These are phyloP conservation scores for Corynespora cassiicola DNA, from an alignment of 2,329 filamentous ascomycete genomes.

Conservation along the genomic window DNA sequence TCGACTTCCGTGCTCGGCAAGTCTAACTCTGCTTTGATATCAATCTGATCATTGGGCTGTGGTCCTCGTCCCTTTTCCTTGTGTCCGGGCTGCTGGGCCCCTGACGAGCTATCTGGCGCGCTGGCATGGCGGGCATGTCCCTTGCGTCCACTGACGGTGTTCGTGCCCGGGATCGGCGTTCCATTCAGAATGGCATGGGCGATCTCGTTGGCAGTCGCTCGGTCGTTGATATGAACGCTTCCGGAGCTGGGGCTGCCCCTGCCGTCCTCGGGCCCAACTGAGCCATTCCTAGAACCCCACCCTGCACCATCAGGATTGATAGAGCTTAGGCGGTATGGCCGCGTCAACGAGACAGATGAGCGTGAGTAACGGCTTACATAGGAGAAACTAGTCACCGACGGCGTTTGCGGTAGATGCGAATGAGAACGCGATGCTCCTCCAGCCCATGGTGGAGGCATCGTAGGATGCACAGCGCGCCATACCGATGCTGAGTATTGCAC, in stretches of 20 bases:
- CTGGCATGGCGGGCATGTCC: constrained; percentile 21
- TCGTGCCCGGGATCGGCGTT: constrained; percentile 22
- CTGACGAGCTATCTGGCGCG: constrained; percentile 19
- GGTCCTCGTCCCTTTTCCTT: constrained; percentile 27
- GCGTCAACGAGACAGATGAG: constrained; percentile 37
- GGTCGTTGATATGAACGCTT: constrained; percentile 5
- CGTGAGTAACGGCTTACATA: constrained; percentile 29
- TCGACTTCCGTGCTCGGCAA: no score
- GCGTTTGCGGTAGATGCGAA: constrained; percentile 19
- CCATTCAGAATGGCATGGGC: constrained; percentile 31
- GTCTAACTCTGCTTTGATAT: no score
- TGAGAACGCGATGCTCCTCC: constrained; percentile 25
- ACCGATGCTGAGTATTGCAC: constrained; percentile 38
- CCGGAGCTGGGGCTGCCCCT: constrained; percentile 11
- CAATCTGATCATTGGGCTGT: no score
- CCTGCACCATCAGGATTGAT: constrained; percentile 20
- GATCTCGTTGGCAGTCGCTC: constrained; percentile 22
- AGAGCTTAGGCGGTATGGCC: constrained; percentile 35
- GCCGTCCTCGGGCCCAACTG: constrained; percentile 19
- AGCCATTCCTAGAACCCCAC: constrained; percentile 31
- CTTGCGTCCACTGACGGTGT: constrained; percentile 1
- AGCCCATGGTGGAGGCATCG: constrained; percentile 19
- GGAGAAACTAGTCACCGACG: constrained; percentile 16
- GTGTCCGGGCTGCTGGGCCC: constrained; percentile 9
- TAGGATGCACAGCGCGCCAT: constrained; percentile 40